Conservation (phyloP, 768 basidiomycete genomes). For the Lentinula edodes region DNA sequence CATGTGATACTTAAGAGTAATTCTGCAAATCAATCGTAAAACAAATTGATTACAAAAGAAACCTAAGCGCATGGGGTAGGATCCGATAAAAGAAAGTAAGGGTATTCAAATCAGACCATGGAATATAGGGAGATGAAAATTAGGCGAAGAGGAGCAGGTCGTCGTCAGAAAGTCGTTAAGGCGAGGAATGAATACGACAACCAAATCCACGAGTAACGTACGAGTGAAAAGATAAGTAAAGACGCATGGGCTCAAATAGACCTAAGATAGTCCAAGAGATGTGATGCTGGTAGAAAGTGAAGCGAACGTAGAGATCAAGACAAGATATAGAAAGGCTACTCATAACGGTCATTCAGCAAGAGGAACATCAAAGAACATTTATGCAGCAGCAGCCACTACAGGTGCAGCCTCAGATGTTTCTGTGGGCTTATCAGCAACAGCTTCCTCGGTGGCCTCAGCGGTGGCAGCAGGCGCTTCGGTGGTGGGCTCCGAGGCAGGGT, state of each 20-base stretch:
- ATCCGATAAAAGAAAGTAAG: slow-evolving; percentile 52
- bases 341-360: slow-evolving; percentile 41
- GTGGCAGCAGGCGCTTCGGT: slow-evolving; percentile 25
- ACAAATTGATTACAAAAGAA: slow-evolving; percentile 51
- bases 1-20: neutral
- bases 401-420: slow-evolving; percentile 50
- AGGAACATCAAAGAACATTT: slow-evolving; percentile 28
- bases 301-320: slow-evolving; percentile 29
- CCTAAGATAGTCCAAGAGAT: slow-evolving; percentile 26
- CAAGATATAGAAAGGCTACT: slow-evolving; percentile 20
- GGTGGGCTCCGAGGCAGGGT: slow-evolving; percentile 53
- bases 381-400: slow-evolving; percentile 78
- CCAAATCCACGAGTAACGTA: slow-evolving; percentile 58
- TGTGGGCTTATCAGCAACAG: slow-evolving; percentile 23
- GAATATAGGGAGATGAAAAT: slow-evolving; percentile 49
- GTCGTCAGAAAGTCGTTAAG: slow-evolving; percentile 61
- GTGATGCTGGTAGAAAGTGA: slow-evolving; percentile 33
- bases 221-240: slow-evolving; percentile 22
- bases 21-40: slow-evolving; percentile 13
- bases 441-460: slow-evolving; percentile 22
- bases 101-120: slow-evolving; percentile 53
- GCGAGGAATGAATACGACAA: slow-evolving; percentile 37
- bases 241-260: slow-evolving; percentile 26
- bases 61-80: slow-evolving; percentile 51
- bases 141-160: slow-evolving; percentile 61